These are phyloP conservation scores for Fusarium sulawesiense DNA, from an alignment of 2,329 filamentous ascomycete species.

Conservation along the genomic window DNA sequence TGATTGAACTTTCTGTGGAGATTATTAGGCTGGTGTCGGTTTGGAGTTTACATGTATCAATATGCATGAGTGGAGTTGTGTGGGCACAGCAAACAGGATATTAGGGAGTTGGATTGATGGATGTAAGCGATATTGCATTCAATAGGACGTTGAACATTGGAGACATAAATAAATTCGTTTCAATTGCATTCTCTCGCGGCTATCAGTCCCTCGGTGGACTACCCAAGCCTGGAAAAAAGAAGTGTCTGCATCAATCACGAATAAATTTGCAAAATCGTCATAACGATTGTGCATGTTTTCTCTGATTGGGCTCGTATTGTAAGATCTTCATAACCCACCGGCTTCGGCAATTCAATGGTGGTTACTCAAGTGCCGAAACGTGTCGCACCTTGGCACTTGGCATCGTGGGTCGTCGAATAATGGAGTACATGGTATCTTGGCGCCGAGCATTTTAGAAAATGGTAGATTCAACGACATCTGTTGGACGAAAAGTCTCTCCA, in stretches of 20 bases:
- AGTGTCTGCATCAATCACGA: too few relatives aligned
- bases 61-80: neutral
- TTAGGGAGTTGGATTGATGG: too few relatives aligned
- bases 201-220: too few relatives aligned
- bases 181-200: too few relatives aligned
- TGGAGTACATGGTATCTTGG: neutral
- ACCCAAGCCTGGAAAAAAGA: too few relatives aligned
- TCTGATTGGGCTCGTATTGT: too few relatives aligned
- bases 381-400: conserved; percentile 3
- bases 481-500: neutral
- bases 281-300: too few relatives aligned
- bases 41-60: conserved; percentile 1
- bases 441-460: conserved; percentile 3
- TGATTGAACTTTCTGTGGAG: neutral
- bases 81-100: neutral
- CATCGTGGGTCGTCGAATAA: neutral
- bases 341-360: neutral
- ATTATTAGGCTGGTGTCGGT: neutral
- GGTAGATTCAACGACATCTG: neutral
- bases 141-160: too few relatives aligned
- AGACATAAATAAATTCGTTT: too few relatives aligned
- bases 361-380: neutral
- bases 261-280: too few relatives aligned
- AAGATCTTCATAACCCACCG: too few relatives aligned
- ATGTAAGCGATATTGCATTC: too few relatives aligned